Evolutionary conservation across 2,329 filamentous ascomycete species (phyloP).

Genomic region (Tolypocladium paradoxum): DNA sequence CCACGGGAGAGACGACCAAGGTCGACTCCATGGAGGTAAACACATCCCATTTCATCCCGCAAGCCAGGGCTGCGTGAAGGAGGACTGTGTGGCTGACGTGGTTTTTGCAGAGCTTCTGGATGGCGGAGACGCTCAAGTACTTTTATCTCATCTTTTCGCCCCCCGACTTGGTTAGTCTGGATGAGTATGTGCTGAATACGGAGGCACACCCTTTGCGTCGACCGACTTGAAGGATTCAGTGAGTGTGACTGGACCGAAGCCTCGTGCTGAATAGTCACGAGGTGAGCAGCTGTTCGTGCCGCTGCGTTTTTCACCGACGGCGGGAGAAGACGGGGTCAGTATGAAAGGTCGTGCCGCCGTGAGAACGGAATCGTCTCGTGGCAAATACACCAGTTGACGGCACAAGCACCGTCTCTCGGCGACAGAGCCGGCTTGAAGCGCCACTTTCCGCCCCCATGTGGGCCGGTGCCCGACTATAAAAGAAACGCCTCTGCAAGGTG

Average conservation of each 20-base stretch:
- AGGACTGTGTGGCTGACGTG: background rate
- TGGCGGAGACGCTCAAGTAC: constrained; percentile 65
- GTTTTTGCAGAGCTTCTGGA: constrained; percentile 54
- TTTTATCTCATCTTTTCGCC: constrained; percentile 63
- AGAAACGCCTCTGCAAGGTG: background rate
- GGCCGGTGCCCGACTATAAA: too few relatives aligned
- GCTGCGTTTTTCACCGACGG: background rate
- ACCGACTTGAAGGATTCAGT: background rate
- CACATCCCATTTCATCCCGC: too few relatives aligned
- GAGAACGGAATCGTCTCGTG: too few relatives aligned
- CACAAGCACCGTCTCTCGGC: background rate
- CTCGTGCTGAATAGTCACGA: background rate
- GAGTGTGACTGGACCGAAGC: background rate
- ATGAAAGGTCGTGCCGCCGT: background rate
- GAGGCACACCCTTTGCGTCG: constrained; percentile 21
- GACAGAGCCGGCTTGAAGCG: background rate
- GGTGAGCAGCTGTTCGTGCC: background rate
- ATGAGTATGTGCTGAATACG: constrained; percentile 54
- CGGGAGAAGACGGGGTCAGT: background rate
- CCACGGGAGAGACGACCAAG: constrained; percentile 20
- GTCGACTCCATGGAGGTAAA: constrained; percentile 54
- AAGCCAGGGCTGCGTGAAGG: too few relatives aligned
- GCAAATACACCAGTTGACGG: background rate
- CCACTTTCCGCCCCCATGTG: background rate
- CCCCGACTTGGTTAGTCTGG: constrained; percentile 51